phyloP scores from a whole-genome alignment of 257 asterid genomes.

The Gentiana macrophylla region DNA sequence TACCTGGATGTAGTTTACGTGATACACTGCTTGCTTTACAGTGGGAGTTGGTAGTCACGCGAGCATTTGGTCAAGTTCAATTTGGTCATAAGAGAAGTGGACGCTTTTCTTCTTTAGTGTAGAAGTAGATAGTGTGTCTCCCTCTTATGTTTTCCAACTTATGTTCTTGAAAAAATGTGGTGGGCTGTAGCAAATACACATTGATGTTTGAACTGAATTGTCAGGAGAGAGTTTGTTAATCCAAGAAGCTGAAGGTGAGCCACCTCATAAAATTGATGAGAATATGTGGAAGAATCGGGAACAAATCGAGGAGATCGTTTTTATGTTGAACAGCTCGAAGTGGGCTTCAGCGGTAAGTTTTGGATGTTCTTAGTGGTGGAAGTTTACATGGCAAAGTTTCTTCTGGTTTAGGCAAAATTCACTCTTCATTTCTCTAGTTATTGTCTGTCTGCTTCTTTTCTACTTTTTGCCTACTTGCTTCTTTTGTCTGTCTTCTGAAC shows the following conservation, averaged over 20 bases:
- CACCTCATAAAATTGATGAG: conserved; percentile 96
- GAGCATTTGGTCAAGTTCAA: too few relatives aligned
- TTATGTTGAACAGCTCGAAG: conserved; percentile 44
- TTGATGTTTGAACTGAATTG: conserved; percentile 9
- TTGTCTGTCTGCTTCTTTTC: neutral
- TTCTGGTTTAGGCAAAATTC: neutral
- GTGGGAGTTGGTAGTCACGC: neutral
- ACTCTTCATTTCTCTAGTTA: neutral
- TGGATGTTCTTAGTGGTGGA: conserved; percentile 2
- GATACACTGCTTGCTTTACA: neutral
- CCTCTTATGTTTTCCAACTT: neutral
- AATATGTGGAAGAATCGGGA: conserved; percentile 96
- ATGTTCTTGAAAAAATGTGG: neutral
- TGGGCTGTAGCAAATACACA: neutral
- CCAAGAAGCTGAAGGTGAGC: conserved; percentile 60
- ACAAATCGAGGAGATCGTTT: conserved; percentile 81
- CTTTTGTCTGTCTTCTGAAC: neutral
- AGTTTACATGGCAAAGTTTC: neutral
- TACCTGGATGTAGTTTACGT: neutral
- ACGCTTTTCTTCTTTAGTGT: too few relatives aligned
- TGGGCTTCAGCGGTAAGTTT: conserved; percentile 64
- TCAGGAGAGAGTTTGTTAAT: conserved; percentile 57
- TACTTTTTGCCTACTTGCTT: neutral
- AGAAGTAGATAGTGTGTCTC: neutral
- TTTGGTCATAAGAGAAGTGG: too few relatives aligned